Conservation (phyloP, 116 monocot genomes). For the Dioscorea cayenensis region DNA sequence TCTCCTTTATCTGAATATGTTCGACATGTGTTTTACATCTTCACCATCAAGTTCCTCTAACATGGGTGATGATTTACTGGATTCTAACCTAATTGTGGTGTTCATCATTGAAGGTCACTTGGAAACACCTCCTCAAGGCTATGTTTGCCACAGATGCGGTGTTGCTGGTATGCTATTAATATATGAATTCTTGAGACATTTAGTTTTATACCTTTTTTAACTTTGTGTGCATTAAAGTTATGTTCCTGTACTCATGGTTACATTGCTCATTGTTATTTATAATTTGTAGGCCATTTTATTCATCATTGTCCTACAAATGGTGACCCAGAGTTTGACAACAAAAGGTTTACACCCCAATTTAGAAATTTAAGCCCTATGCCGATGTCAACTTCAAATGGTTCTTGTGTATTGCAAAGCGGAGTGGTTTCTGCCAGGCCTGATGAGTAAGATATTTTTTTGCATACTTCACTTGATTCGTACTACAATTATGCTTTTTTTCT, state of each 20-base stretch:
- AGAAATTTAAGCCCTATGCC: constrained; percentile 67
- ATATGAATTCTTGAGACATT: background rate
- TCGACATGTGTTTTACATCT: background rate
- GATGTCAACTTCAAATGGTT: constrained; percentile 55
- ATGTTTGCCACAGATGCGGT: constrained; percentile 64
- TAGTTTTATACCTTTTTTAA: background rate
- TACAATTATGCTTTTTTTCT: background rate
- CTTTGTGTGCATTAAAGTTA: background rate
- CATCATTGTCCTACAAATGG: constrained; percentile 75
- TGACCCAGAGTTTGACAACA: constrained; percentile 43
- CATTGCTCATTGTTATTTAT: background rate
- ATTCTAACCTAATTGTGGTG: background rate
- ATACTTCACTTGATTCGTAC: background rate
- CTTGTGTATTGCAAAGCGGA: constrained; percentile 54
- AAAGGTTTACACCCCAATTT: constrained; percentile 49
- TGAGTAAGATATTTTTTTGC: constrained; percentile 26
- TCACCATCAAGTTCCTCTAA: background rate
- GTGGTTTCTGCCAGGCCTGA: constrained; percentile 55
- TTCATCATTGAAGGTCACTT: constrained; percentile 8
- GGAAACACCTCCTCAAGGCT: constrained; percentile 53
- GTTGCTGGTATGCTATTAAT: constrained; percentile 37
- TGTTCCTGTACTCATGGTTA: background rate
- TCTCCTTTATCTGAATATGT: too few species aligned
- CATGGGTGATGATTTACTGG: background rate
- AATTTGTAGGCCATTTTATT: constrained; percentile 53